Conservation (phyloP, 1,284 basidiomycete genomes). For the Microstroma glucosiphilum region DNA sequence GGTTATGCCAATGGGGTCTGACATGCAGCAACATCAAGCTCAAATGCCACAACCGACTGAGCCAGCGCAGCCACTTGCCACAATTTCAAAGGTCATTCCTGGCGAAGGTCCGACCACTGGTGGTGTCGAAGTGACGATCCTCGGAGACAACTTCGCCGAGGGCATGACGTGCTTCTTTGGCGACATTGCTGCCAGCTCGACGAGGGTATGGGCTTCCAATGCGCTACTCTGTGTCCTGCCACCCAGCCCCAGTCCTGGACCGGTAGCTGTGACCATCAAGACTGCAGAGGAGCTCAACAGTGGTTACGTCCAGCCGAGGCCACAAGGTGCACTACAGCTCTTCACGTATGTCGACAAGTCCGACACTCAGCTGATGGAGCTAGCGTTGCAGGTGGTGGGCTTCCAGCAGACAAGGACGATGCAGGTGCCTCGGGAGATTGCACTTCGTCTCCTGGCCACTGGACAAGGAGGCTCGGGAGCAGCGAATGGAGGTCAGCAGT, state of each 20-base stretch:
- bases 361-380: conserved; percentile 85
- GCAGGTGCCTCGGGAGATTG: conserved; percentile 83
- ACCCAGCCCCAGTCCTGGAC: conserved; percentile 71
- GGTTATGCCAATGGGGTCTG: not conserved
- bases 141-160: conserved; percentile 65
- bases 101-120: conserved; percentile 73
- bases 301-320: not conserved
- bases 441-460: conserved; percentile 55
- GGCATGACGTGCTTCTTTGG: conserved; percentile 74
- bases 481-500: conserved; percentile 1
- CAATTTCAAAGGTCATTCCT: conserved; percentile 59
- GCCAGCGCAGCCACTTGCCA: conserved; percentile 35
- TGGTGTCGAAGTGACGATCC: conserved; percentile 87
- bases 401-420: conserved; percentile 93
- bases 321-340: conserved; percentile 34
- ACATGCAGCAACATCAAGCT: not conserved
- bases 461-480: conserved; percentile 14
- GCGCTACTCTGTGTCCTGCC: conserved; percentile 89
- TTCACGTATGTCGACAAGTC: conserved; percentile 85
- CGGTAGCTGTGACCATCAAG: conserved; percentile 76
- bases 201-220: conserved; percentile 85
- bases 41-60: conserved; percentile 18
- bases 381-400: conserved; percentile 87
- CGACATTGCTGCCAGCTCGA: conserved; percentile 70
- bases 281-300: conserved; percentile 38